Evolutionary conservation across 2,329 filamentous ascomycete genomes (phyloP), one percentile per base, ranked within the genome.

Genomic region (Colletotrichum australisinense): DNA sequence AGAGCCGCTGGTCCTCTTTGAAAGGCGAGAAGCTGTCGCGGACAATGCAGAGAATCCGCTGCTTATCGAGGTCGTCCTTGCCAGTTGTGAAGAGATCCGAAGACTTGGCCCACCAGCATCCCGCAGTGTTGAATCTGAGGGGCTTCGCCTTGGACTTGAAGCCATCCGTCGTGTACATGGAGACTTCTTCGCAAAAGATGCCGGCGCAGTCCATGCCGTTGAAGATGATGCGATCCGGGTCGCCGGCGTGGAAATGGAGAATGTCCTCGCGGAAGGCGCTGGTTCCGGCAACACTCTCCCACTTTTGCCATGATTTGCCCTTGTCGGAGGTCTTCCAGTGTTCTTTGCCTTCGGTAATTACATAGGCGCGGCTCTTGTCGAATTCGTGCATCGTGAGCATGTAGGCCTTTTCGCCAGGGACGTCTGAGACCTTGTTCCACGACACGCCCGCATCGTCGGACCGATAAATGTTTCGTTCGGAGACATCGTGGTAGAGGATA

Each of bases 21-120:
- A 90, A 90, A 6, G 91, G 87, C 30, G 93, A 94, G 78, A 93
- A 92, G 75, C 90, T 87, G 69, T 95, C 94, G 69, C 89, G 88
- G 49, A 93, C 91, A 64, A 98, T 92, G 82, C 97, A 99, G 66
- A 98, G 83, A 64, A 96, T 88, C 67, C 95, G 91, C 76, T 93
- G 87, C 64, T 90, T 86, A 79, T 97, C 91, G 64, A 91, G 85
- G 42, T 93, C 88, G 1, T 88, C 84, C 67, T 92, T 84, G 73
- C 93, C 93, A 12, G 92, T 92, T 42, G 90, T 90, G 81, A 99
- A 98, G 55, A 91, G 83, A 5, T 90, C 88, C 14, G 93, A 91
- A 16, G 91, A 90, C 79, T 94, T 94, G 64, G 97, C 96, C 95
- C 96, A 99, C 81, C 93, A 91, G 82, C 97, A 99, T 74, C 93